Percentiles rank a stretch among this genome's conserved stretches.
phyloP scores from a whole-genome alignment of 2,329 filamentous ascomycete species.

The Penicillium brevicompactum region DNA sequence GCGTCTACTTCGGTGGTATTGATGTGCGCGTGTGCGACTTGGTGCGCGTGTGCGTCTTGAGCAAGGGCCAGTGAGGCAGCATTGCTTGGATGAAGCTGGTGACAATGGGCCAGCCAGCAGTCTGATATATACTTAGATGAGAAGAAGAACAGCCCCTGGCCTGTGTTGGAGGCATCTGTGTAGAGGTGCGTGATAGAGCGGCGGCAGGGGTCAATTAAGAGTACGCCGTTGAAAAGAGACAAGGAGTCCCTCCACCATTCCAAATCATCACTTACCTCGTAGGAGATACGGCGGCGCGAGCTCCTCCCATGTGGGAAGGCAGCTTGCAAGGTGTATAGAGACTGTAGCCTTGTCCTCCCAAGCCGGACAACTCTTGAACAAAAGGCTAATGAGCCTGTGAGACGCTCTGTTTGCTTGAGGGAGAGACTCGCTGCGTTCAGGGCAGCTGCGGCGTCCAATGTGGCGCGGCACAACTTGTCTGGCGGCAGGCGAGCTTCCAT shows the following conservation, averaged over 20 bases:
- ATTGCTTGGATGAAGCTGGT: slow-evolving; percentile 11
- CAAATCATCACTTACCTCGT: slow-evolving; percentile 5
- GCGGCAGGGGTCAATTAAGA: slow-evolving; percentile 5
- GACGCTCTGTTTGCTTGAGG: too few species aligned
- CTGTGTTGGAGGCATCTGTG: slow-evolving; percentile 9
- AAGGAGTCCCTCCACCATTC: slow-evolving; percentile 6
- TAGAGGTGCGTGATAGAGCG: slow-evolving; percentile 6
- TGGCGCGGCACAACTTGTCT: too few species aligned
- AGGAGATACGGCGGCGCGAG: slow-evolving; percentile 2
- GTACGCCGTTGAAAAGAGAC: slow-evolving; percentile 6
- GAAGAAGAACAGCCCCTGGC: slow-evolving; percentile 11
- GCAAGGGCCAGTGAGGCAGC: slow-evolving; percentile 4
- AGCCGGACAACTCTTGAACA: slow-evolving; percentile 5
- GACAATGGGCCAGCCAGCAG: slow-evolving; percentile 10
- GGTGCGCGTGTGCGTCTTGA: neutral
- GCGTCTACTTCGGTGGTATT: slow-evolving; percentile 6
- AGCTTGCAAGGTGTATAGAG: slow-evolving; percentile 7
- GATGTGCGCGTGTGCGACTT: neutral
- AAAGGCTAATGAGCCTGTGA: too few species aligned
- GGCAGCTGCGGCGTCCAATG: too few species aligned
- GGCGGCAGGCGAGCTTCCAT: too few species aligned
- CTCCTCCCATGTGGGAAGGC: slow-evolving; percentile 4
- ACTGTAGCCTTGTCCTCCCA: slow-evolving; percentile 6
- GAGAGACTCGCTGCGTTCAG: too few species aligned
- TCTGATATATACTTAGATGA: slow-evolving; percentile 11